Base-by-base conservation (phyloP, 441 rosid species). In the Gossypium laxum region DNA sequence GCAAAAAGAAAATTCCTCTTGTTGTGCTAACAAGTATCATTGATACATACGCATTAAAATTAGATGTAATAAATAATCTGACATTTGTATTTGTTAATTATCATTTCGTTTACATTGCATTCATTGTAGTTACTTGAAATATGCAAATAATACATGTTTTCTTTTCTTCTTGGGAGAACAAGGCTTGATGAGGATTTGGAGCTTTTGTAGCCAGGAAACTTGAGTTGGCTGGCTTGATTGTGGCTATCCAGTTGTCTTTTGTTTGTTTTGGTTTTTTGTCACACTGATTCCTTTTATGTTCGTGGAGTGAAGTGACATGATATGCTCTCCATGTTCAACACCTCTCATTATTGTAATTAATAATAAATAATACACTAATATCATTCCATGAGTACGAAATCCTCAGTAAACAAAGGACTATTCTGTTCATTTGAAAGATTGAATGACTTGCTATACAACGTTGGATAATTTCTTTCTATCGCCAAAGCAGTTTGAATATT, bases 101-200 rank as follows among this genome's bases (percentile, higher is more conserved):
- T 61, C 66, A 15, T 14, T 61, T 45, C 30, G 5, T 18, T 63
- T 63, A 18, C 48, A 2, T 21, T 47, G 5, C 47, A 15, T 67
- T 19, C 45, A 0, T 50, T 18, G 17, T 50, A 5, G 55, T 50
- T 50, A 15, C 60, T 32, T n/a, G 3, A 18, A 61, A 43, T 51
- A 21, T 17, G 18, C 64, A 30, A 15, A 63, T 55, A 55, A 55
- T 21, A 6, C 8, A 55, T 14, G 6, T 64, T 41, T 54, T 41
- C 55, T 32, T 54, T 34, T 0, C 8, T 14, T 54, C 26, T 22
- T 24, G 26, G 12, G 72, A 28, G 47, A 56, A 47, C 48, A 24
- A 56, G 66, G 58, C 71, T 24, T 66, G 56, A 14, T 55, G 7
- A 55, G 55, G 55, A 50, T 50, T 50, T 14, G 55, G 55, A 50